A percentile compares a stretch with the other conserved stretches of the same genome.
phyloP scores from a whole-genome alignment of 2,329 filamentous ascomycete species.

The Colletotrichum sp. region DNA sequence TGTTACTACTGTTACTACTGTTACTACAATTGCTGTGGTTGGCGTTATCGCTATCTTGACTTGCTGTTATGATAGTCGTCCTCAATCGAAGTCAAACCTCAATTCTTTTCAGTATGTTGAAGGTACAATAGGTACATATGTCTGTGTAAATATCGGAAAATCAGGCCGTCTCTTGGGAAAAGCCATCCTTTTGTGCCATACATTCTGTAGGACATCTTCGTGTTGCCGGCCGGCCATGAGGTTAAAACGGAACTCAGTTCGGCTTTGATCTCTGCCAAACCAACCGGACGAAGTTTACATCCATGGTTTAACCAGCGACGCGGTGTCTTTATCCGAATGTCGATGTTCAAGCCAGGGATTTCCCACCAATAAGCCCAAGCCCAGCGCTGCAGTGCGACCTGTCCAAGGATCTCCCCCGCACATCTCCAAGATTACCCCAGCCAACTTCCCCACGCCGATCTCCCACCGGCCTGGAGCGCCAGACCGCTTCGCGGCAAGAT shows the following conservation, averaged over 20 bases:
- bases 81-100: background rate
- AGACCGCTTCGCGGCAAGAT: constrained; percentile 1
- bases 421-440: background rate
- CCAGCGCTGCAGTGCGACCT: constrained; percentile 5
- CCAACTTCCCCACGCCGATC: constrained; percentile 11
- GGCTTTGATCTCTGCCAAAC: background rate
- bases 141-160: background rate
- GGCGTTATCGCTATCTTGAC: background rate
- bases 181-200: background rate
- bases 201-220: rapidly evolving
- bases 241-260: background rate
- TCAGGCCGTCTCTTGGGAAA: rapidly evolving
- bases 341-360: background rate
- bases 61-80: background rate
- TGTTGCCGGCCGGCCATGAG: background rate
- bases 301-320: background rate
- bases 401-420: constrained; percentile 10
- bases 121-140: no score
- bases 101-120: rapidly evolving
- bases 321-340: constrained; percentile 12
- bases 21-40: background rate
- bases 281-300: background rate
- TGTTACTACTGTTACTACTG: background rate
- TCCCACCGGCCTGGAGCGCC: background rate
- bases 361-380: constrained; percentile 12